Percentiles rank a stretch among this genome's conserved stretches.
Evolutionary conservation across 208 protist species (phyloP).

Genomic region (Leishmania major): DNA sequence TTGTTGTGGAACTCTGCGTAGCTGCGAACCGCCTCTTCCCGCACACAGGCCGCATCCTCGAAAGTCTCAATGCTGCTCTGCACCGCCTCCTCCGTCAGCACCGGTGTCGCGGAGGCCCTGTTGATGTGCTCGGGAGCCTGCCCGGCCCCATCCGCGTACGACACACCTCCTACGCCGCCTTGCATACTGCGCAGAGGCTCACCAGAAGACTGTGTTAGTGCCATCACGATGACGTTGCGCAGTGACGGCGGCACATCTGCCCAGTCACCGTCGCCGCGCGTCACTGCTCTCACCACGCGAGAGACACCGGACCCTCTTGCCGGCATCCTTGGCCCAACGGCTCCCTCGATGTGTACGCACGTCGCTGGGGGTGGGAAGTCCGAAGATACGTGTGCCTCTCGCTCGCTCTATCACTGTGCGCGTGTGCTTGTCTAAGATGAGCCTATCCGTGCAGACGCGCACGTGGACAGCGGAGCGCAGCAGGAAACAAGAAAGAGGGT

Average conservation of each 20-base stretch:
- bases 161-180: not conserved
- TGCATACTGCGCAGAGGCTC: conserved; percentile 9
- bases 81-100: conserved; percentile 66
- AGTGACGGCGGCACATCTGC: conserved; percentile 58
- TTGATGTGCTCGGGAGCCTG: not conserved
- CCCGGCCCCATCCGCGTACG: not conserved
- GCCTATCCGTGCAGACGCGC: not conserved
- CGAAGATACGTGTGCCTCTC: not conserved
- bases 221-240: conserved; percentile 66
- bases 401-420: not conserved
- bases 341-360: not conserved
- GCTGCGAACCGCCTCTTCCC: conserved; percentile 70
- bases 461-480: no score
- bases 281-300: conserved; percentile 22
- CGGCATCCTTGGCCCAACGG: not conserved
- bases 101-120: not conserved
- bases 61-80: conserved; percentile 81
- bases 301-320: not conserved
- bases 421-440: not conserved
- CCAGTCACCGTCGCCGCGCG: conserved; percentile 77
- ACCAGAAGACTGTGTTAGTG: conserved; percentile 26
- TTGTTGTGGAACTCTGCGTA: conserved; percentile 86
- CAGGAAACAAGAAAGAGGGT: not conserved
- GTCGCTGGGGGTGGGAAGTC: no score
- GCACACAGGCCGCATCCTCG: conserved; percentile 69